These are phyloP conservation scores for Pythium sp. DNA, from an alignment of 352 stramenopile genomes.

Conservation along the genomic window DNA sequence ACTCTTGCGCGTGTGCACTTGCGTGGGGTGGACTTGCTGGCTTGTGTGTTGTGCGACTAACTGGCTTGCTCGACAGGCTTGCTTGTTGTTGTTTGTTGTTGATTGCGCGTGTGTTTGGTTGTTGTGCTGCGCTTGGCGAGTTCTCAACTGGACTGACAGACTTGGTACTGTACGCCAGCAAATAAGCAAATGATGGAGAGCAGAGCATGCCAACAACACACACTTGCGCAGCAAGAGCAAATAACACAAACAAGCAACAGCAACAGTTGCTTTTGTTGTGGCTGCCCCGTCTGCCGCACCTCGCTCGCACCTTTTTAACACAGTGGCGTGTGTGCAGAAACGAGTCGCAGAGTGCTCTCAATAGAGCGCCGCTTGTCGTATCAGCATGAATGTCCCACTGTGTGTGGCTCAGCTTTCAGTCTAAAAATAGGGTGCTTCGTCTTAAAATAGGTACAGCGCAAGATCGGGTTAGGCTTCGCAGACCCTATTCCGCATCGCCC, in stretches of 20 bases:
- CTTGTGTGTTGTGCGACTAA: not conserved
- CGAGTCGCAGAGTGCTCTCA: not conserved
- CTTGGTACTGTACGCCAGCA: not conserved
- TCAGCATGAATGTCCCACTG: not conserved
- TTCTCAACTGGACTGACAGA: conserved; percentile 1
- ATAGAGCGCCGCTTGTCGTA: not conserved
- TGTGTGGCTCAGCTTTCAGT: not conserved
- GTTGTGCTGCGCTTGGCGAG: conserved; percentile 1
- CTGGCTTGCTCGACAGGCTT: not conserved
- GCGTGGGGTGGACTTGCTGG: not conserved
- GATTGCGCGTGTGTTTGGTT: not conserved
- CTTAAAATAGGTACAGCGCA: not conserved
- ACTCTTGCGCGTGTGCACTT: conserved; percentile 11
- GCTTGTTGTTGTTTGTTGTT: not conserved
- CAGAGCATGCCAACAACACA: not conserved
- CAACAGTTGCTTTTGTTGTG: not conserved
- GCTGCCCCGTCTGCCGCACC: not conserved
- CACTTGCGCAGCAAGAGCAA: not conserved
- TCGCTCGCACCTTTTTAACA: not conserved
- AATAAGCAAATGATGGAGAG: not conserved
- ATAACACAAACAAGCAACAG: not conserved
- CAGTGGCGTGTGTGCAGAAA: not conserved
- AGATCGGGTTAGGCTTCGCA: not conserved
- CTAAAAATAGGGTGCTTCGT: not conserved
- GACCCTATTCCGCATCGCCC: conserved; percentile 4